Evolutionary conservation across 1,139 yeast species (phyloP), one percentile per base, ranked within the genome.

Genomic region (Tardiomyces blankii): DNA sequence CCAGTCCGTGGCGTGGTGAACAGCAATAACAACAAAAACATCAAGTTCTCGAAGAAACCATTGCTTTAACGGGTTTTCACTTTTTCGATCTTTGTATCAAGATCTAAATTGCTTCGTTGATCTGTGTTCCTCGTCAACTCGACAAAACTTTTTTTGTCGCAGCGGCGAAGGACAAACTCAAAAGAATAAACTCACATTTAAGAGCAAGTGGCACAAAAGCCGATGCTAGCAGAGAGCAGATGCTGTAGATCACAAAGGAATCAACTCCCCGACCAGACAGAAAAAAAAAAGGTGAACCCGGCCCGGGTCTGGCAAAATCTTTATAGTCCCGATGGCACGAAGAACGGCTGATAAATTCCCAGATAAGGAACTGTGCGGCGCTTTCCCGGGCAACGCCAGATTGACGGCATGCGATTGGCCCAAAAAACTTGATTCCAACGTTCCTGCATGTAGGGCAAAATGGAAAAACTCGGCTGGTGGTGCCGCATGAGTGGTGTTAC

Each of bases 191-290:
- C 33, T 16, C 18, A 42, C 25, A 21, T 21, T 21, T 21, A 21
- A 7, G 7, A 4, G 7, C 7, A 4, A 21, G 25, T 21, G 25
- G 25, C 25, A 21, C 25, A 38, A 3, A 14, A 9, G 19, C 11
- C 19, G 44, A 42, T n/a, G 18, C 41, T 18, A 42, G 42, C 42
- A 42, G 30, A 16, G 39, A 30, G 14, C 38, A 27, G 14, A 49
- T 8, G 52, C 55, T 35, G 46, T 67, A 18, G 60, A 74, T 44
- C 77, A 79, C 51, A 21, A 21, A 21, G 25, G 25, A 21, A 21
- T 21, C 25, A 21, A 7, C 25, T 21, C 25, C 25, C 25, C 25
- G 25, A 21, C 25, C 25, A 21, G 25, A 21, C 25, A 21, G 7
- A 21, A 21, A 21, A 21, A 21, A 21, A 21, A 21, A 21, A 21